These are phyloP conservation scores for Fusarium sp. DNA, from an alignment of 2,329 filamentous ascomycete species.

Conservation along the genomic window DNA sequence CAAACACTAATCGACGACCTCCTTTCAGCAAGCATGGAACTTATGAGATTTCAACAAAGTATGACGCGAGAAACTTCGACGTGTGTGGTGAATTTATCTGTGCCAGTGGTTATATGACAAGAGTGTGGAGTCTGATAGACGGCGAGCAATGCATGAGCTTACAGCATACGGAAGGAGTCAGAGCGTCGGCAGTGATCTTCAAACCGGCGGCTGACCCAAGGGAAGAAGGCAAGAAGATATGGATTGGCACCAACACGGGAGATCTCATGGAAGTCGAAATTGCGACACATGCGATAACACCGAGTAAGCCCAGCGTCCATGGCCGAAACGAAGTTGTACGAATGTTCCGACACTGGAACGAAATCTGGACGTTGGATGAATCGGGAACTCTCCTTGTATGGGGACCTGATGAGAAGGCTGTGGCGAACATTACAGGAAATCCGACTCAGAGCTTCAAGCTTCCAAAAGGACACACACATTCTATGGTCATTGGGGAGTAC, in stretches of 20 bases:
- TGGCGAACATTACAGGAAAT: conserved; percentile 79
- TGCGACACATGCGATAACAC: conserved; percentile 75
- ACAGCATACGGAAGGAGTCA: conserved; percentile 86
- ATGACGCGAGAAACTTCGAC: conserved; percentile 88
- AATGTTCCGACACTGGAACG: conserved; percentile 87
- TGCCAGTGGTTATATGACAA: conserved; percentile 86
- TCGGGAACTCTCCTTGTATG: conserved; percentile 88
- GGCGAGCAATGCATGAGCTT: conserved; percentile 86
- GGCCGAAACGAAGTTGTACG: conserved; percentile 82
- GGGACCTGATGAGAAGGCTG: conserved; percentile 78
- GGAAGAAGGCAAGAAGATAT: conserved; percentile 84
- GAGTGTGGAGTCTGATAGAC: conserved; percentile 87
- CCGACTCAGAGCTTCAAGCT: conserved; percentile 81
- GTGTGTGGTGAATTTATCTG: conserved; percentile 90
- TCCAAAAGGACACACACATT: conserved; percentile 86
- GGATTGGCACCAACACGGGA: conserved; percentile 90
- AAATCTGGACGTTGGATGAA: conserved; percentile 96
- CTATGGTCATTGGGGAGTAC: conserved; percentile 85
- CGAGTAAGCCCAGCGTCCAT: conserved; percentile 79
- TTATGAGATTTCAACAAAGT: conserved; percentile 84
- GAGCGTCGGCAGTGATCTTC: conserved; percentile 84
- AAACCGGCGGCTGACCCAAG: conserved; percentile 83
- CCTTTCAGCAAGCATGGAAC: conserved; percentile 79
- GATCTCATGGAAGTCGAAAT: conserved; percentile 94
- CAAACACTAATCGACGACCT: conserved; percentile 85